These are phyloP conservation scores for Neophaeococcomyces mojaviensis DNA, from an alignment of 2,329 filamentous ascomycete species.

Conservation along the genomic window DNA sequence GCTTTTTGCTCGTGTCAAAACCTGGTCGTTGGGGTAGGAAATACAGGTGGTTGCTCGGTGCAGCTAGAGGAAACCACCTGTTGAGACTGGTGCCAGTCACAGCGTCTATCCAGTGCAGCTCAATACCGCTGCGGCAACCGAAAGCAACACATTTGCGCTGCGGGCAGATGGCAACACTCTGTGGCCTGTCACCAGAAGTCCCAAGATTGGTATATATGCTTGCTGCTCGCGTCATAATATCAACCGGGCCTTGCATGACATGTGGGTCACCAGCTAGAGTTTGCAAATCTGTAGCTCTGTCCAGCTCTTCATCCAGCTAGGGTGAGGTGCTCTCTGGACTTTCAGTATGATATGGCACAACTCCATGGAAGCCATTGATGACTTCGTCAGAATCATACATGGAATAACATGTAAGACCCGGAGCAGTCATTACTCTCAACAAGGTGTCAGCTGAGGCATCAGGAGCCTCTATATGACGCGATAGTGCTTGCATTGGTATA, in stretches of 20 bases:
- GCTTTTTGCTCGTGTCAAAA: conserved; percentile 47
- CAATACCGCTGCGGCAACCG: conserved; percentile 55
- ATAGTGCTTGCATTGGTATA: conserved; percentile 1
- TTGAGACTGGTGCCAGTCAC: conserved; percentile 33
- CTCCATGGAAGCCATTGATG: neutral
- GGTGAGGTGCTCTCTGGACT: conserved; percentile 4
- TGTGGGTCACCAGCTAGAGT: neutral
- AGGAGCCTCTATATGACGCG: neutral
- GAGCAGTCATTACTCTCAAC: neutral
- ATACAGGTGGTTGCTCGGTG: conserved; percentile 40
- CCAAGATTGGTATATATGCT: conserved; percentile 46
- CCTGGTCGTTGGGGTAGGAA: conserved; percentile 51
- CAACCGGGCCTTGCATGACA: neutral
- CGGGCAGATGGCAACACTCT: conserved; percentile 60
- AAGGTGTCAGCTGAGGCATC: neutral
- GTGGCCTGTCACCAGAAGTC: conserved; percentile 54
- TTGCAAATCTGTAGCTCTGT: neutral
- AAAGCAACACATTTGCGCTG: conserved; percentile 58
- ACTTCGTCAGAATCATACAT: neutral
- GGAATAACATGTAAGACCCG: neutral
- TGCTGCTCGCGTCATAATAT: conserved; percentile 11
- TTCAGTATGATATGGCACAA: conserved; percentile 2
- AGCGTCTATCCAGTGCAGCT: conserved; percentile 54
- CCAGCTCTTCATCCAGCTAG: neutral
- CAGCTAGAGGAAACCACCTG: conserved; percentile 35